Evolutionary conservation across 495 filamentous ascomycete genomes (phyloP), one percentile per base, ranked within the genome.

Genomic region (Staphylotrichum tortipilum): DNA sequence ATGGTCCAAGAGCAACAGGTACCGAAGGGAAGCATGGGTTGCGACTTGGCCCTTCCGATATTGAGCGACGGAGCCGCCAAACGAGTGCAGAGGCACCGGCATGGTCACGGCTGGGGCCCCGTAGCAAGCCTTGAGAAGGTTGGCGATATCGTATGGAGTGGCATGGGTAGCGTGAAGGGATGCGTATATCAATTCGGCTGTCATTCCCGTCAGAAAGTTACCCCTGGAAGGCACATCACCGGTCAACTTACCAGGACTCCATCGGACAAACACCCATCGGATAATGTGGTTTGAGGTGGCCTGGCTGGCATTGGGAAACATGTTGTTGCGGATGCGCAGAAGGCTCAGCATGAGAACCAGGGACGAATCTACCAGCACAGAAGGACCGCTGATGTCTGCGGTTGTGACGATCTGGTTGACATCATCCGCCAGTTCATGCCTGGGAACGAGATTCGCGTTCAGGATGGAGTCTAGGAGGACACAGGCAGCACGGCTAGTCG

Each of bases 301-400:
- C 36, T 82, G 69, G 33, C 78, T 78, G 4, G 78, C 74, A 18
- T 78, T 82, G 6, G 86, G 82, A 33, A 83, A 80, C 44, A 84
- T 77, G 49, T 70, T 65, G 47, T 77, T 78, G 52, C 71, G 78
- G 47, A 76, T 71, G 55, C 76, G 78, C 40, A 79, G 68, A 49
- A 89, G 50, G 35, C 74, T 77, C 7, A 76, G 69, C 85, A 89
- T 90, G 26, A 95, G 61, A 3, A 72, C 73, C n/a, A 91, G 65
- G 23, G 85, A 81, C 24, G 86, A 79, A 59, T 96, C 92, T 6
- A 83, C 80, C n/a, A 94, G 71, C 18, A 81, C 60, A 18, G 82
- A 82, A 3, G 90, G 94, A 0, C 89, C 89, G 61, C 83, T 89
- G 37, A 92, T 71, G 52, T 89, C 88, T 43, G 84, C 78, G 14